Evolutionary conservation across 2,329 filamentous ascomycete genomes (phyloP), one percentile per base, ranked within the genome.

Genomic region (Phialemoniopsis sp.): DNA sequence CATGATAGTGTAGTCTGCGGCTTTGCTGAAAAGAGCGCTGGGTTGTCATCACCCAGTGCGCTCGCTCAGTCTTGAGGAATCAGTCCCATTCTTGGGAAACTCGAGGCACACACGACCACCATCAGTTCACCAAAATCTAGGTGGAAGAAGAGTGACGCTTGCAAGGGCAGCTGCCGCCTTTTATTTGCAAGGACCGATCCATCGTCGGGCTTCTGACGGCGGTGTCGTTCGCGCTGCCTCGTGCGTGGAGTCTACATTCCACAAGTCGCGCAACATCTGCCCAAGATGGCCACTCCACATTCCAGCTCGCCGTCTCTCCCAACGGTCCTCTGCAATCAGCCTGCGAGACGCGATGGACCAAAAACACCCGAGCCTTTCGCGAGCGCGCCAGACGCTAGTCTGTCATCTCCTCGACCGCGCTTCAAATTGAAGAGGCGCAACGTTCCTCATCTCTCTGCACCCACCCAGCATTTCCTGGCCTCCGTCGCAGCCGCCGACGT

Each of bases 401-500:
- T 66, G 8, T 70, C 73, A 10, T 72, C 71, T 29, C 68, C 70
- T 32, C 68, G 72, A 51, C 73, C 70, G 44, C 72, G 73, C 38
- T 64, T 80, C 49, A 70, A 67, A 46, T 57, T 81, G 43, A 77
- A 77, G 58, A 69, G 72, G 50, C 76, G 76, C 49, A 67, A 71
- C 51, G 67, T 68, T 29, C 70, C 74, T 17, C 46, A 47, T 32
- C 63, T 76, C 10, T 59, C 68, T 42, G 78, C 78, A 29, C 78
- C 80, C 3, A 83, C 80, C 2, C 69, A 80, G 51, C 77, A 83
- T 37, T 84, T 84, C 51, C 70, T 84, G n/a, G 79, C 78, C 3
- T 82, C 78, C 4, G 80, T 84, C 41, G 79, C 77, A 33, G 78
- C 78, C 14, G 80, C 78, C 44, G 80, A 84, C 53, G 64, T 81